Evolutionary conservation across 2,329 filamentous ascomycete genomes (phyloP).

Genomic region (Parastagonospora nodorum): DNA sequence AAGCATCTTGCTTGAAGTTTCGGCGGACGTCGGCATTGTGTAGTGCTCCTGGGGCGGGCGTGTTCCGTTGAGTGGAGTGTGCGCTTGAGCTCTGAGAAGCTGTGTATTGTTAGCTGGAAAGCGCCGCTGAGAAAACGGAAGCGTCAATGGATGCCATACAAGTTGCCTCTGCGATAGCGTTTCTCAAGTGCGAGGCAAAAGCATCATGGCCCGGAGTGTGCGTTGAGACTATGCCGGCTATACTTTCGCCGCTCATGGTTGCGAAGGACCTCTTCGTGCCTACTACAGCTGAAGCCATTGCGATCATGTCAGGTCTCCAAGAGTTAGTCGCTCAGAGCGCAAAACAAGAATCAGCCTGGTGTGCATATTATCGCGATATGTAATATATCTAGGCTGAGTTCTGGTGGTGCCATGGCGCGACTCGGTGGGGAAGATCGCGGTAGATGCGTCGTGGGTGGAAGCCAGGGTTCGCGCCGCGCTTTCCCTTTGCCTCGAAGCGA

Average conservation of each 20-base stretch:
- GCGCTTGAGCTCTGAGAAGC: slow-evolving; percentile 30
- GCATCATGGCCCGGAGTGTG: slow-evolving; percentile 4
- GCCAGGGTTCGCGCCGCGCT: background rate
- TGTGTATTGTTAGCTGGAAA: slow-evolving; percentile 10
- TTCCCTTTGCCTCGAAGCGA: background rate
- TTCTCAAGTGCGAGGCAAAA: slow-evolving; percentile 6
- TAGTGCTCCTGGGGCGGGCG: slow-evolving; percentile 22
- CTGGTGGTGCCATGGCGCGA: slow-evolving; percentile 14
- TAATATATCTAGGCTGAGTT: background rate
- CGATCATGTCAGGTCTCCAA: background rate
- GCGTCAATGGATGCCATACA: slow-evolving; percentile 7
- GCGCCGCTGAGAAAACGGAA: background rate
- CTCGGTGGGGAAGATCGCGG: background rate
- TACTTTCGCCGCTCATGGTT: slow-evolving; percentile 25
- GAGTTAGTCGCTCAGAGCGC: background rate
- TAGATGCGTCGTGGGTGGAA: background rate
- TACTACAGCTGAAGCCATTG: slow-evolving; percentile 35
- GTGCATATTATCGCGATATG: background rate
- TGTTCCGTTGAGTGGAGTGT: slow-evolving; percentile 36
- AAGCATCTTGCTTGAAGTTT: slow-evolving; percentile 65
- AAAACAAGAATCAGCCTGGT: slow-evolving; percentile 6
- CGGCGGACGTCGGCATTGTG: slow-evolving; percentile 29
- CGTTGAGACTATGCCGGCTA: slow-evolving; percentile 1
- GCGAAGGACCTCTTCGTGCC: slow-evolving; percentile 37
- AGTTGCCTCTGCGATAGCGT: slow-evolving; percentile 9